Evolutionary conservation across 179 eudicot genomes (phyloP).

Genomic region (Gypsophila paniculata): DNA sequence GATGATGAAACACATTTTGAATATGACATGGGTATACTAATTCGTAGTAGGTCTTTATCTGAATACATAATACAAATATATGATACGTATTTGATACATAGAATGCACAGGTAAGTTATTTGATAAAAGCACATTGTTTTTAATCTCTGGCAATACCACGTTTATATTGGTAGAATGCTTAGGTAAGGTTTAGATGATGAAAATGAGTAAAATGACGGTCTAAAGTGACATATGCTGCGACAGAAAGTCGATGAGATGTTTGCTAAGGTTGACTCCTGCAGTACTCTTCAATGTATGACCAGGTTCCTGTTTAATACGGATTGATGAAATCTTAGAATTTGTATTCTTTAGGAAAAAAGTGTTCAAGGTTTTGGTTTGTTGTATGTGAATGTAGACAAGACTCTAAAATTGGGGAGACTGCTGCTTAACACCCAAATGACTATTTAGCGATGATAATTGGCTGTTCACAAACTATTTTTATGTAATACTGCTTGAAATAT

Average conservation of each 20-base stretch:
- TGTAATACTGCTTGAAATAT: not conserved
- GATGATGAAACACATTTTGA: slow-evolving; percentile 4
- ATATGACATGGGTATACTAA: not conserved
- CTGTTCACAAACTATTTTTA: not conserved
- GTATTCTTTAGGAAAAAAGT: not conserved
- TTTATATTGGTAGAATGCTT: not conserved
- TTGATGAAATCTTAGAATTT: not conserved
- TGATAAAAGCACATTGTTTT: not conserved
- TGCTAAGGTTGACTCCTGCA: no score
- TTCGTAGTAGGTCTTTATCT: not conserved
- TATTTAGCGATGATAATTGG: not conserved
- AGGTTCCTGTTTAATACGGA: not conserved
- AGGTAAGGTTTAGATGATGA: not conserved
- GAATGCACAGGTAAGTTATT: not conserved
- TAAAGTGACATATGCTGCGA: not conserved
- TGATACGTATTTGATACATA: not conserved
- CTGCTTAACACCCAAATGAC: not conserved
- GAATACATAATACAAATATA: not conserved
- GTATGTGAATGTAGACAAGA: not conserved
- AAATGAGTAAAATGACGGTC: not conserved
- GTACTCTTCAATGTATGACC: no score
- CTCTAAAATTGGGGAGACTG: not conserved
- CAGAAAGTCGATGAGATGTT: no score
- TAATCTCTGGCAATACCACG: not conserved
- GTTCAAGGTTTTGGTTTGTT: not conserved